Percentiles rank a stretch among this genome's conserved stretches.
Conservation (phyloP, 352 stramenopile genomes). For the Pythium periplocum region DNA sequence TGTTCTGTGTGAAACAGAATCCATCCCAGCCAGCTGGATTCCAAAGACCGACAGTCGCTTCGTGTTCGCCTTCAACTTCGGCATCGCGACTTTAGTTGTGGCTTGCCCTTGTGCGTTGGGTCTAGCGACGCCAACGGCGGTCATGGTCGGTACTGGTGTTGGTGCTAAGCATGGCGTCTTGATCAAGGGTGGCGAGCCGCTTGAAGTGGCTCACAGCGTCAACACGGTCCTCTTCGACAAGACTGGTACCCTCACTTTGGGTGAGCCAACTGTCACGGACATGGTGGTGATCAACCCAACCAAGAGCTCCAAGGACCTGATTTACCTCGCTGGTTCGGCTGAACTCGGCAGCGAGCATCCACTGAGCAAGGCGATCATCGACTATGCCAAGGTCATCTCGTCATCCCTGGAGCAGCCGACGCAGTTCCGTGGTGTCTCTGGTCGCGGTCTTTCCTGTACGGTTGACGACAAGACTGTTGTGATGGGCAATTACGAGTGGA, state of each 20-base stretch:
- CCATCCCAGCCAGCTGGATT: slow-evolving; percentile 67
- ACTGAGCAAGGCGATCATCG: slow-evolving; percentile 91
- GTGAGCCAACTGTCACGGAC: slow-evolving; percentile 85
- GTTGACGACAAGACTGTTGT: slow-evolving; percentile 75
- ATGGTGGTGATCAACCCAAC: slow-evolving; percentile 78
- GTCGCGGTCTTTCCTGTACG: slow-evolving; percentile 76
- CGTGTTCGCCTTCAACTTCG: slow-evolving; percentile 96
- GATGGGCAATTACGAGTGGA: slow-evolving; percentile 92
- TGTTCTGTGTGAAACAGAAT: slow-evolving; percentile 47
- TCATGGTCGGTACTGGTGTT: slow-evolving; percentile 98
- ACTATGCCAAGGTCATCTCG: slow-evolving; percentile 86
- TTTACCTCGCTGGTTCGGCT: slow-evolving; percentile 86
- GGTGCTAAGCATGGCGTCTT: slow-evolving; percentile 95
- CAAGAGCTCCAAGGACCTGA: slow-evolving; percentile 74
- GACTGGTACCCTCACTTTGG: slow-evolving; percentile 97
- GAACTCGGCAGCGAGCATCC: slow-evolving; percentile 94
- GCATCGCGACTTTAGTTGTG: slow-evolving; percentile 96
- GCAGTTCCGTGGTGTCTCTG: slow-evolving; percentile 84
- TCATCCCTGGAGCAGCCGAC: slow-evolving; percentile 65
- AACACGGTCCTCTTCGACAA: slow-evolving; percentile 99
- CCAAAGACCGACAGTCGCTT: slow-evolving; percentile 71
- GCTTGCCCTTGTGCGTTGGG: slow-evolving; percentile 98
- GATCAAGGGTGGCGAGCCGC: slow-evolving; percentile 96
- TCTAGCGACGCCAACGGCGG: slow-evolving; percentile 96
- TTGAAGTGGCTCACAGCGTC: slow-evolving; percentile 91